Evolutionary conservation across 768 basidiomycete species (phyloP).

Genomic region (Suillus occidentalis): DNA sequence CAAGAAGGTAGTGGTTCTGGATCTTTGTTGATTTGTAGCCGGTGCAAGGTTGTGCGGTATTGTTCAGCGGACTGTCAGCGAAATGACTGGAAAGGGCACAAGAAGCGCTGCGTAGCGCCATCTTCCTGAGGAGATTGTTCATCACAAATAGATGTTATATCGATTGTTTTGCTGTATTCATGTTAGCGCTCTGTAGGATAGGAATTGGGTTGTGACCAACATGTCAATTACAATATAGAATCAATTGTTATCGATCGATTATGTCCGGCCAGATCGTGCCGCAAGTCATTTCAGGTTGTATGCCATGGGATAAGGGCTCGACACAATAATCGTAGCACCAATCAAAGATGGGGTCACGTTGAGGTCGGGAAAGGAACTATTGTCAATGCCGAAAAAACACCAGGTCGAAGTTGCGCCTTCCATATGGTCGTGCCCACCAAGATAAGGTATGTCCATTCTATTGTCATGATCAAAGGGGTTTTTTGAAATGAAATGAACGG

Average conservation of each 20-base stretch:
- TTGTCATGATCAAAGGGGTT: background rate
- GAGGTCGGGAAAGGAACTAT: background rate
- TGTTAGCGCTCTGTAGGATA: background rate
- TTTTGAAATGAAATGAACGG: no score
- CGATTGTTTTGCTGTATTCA: background rate
- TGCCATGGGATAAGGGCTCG: background rate
- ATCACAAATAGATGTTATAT: background rate
- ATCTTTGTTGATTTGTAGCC: constrained; percentile 32
- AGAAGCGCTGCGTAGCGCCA: constrained; percentile 28
- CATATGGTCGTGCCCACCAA: background rate
- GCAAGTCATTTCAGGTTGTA: background rate
- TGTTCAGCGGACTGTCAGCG: constrained; percentile 48
- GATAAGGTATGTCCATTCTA: background rate
- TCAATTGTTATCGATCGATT: background rate
- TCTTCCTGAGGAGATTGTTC: background rate
- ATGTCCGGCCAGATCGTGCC: background rate
- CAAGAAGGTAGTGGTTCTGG: constrained; percentile 12
- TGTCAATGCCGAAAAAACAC: no score
- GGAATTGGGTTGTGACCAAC: background rate
- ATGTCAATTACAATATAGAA: background rate
- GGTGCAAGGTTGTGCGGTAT: constrained; percentile 41
- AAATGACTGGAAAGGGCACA: constrained; percentile 48
- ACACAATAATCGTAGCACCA: background rate
- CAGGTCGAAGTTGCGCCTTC: background rate
- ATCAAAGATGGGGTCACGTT: background rate